Base-by-base conservation (phyloP, 2,329 filamentous ascomycete species). In the Fusarium denticulatum region DNA sequence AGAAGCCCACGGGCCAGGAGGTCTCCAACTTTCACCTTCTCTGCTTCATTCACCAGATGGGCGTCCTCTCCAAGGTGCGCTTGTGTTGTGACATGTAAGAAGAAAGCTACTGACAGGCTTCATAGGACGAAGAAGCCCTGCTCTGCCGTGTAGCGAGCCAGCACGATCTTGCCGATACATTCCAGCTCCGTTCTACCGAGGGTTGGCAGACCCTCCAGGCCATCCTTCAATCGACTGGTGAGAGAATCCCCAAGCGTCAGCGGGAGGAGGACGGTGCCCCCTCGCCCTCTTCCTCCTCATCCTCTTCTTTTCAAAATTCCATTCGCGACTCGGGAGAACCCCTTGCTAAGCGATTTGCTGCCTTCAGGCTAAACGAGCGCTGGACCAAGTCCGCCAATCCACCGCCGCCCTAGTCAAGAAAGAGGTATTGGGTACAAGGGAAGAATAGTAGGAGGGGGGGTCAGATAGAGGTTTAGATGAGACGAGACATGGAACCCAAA, bases 221-320 rank as follows among this genome's bases (percentile, higher is more conserved):
- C 83, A 97, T 99, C 82, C 90, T 98, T 85, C 91, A 96, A 91
- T 93, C 95, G 90, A 95, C 94, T 89, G 94, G 95, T 97, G 95
- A 97, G 93, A 92, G 92, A 90, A 90, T 92, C 90, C 92, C 91
- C 84, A 97, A 96, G 88, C 93, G 90, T 81, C 83, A 69, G 43
- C 64, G 72, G 64, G 81, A 82, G 76, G 78, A 80, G 79, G 81
- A 81, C 80, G 83, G 74, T 75, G 76, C 74, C 76, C 71, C 74
- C 67, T 73, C 75, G 56, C 68, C 78, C 62, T 76, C 78, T 56
- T 77, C 77, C 62, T 77, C 78, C 64, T 77, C 74, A 42, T 74
- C 78, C 47, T 77, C 78, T 58, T 76, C 75, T 63, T 77, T 77
- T 70, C 75, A 76, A 77, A 71, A 74, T 67, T 73, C 75, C 73